Percentiles rank a stretch among this genome's conserved stretches.
phyloP scores from a whole-genome alignment of 345 rosid species.

The Lumnitzera littorea region DNA sequence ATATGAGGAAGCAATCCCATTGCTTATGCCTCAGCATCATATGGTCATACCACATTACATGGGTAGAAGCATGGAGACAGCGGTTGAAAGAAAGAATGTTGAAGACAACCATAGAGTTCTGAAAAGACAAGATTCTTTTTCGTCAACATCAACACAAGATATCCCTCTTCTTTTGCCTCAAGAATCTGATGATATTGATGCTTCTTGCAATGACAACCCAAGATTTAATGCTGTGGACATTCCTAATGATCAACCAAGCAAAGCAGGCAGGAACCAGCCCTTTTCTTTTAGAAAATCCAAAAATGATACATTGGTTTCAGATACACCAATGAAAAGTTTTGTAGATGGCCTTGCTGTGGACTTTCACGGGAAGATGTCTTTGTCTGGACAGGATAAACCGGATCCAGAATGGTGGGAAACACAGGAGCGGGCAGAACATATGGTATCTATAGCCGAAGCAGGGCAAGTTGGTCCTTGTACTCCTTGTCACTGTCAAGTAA shows the following conservation, averaged over 20 bases:
- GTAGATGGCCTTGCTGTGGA: conserved; percentile 58
- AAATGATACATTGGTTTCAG: conserved; percentile 39
- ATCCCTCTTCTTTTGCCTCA: conserved; percentile 93
- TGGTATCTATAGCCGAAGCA: conserved; percentile 42
- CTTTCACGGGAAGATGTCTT: conserved; percentile 19
- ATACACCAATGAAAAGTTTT: conserved; percentile 79
- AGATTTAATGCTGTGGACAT: conserved; percentile 34
- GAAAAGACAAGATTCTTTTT: conserved; percentile 65
- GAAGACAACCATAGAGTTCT: conserved; percentile 38
- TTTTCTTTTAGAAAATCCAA: conserved; percentile 53
- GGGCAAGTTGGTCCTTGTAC: conserved; percentile 91
- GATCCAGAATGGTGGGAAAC: conserved; percentile 92
- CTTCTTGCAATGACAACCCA: conserved; percentile 27
- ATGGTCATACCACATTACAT: conserved; percentile 97
- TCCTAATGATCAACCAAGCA: conserved; percentile 11
- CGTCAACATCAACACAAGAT: conserved; percentile 79
- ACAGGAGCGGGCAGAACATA: conserved; percentile 70
- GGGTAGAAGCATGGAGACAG: conserved; percentile 56
- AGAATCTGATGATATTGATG: conserved; percentile 55
- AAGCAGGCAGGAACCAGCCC: conserved; percentile 38
- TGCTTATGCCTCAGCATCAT: conserved; percentile 97
- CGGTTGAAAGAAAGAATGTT: conserved; percentile 31
- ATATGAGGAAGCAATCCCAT: conserved; percentile 87
- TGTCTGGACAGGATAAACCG: conserved; percentile 26
- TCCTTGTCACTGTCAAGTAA: conserved; percentile 94